Base-by-base conservation (phyloP, 768 basidiomycete genomes). In the Amanita pseudoporphyria region DNA sequence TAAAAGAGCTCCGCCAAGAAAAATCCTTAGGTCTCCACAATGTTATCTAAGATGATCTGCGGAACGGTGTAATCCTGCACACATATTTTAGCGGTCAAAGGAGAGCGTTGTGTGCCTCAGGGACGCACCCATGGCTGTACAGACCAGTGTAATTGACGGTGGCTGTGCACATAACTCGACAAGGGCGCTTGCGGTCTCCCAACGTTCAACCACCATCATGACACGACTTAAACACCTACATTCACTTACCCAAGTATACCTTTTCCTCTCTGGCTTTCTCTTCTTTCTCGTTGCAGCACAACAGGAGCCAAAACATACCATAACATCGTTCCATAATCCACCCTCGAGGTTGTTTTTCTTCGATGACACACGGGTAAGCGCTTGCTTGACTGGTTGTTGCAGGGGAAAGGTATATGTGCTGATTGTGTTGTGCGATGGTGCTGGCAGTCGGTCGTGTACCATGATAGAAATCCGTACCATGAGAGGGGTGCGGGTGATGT, bases 331-430 rank as follows among this genome's bases (percentile, higher is more conserved):
- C 64, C 59, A 76, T 42, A 86, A 87, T 62, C 68, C 87, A 31
- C 91, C 92, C 7, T 76, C 77, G 10, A 73, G 76, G 57, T 61
- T 95, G 46, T 87, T 86, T 70, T 97, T 92, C 74, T 96, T 98
- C 67, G 88, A 97, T 54, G 95, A 96, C 67, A 84, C 89, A 6
- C 66, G 83, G 26, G 94, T 94, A 56, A 57, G 84, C 71, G n/a
- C 45, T 22, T 58, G 47, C 46, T 54, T 2, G 18, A 6, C 7
- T 42, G n/a, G 19, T 42, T 47, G 3, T 47, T 33, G 10, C 42
- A n/a, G 31, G 37, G 39, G 26, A 37, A 40, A 42, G 10, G n/a
- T 24, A 32, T 21, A 35, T 31, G 22, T 52, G 12, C 18, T 42
- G 30, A 30, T 21, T 32, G 21, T 61, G 45, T 58, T 51, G 33